These are phyloP conservation scores for Microdochium bolleyi DNA, from an alignment of 2,329 filamentous ascomycete species.

Conservation along the genomic window DNA sequence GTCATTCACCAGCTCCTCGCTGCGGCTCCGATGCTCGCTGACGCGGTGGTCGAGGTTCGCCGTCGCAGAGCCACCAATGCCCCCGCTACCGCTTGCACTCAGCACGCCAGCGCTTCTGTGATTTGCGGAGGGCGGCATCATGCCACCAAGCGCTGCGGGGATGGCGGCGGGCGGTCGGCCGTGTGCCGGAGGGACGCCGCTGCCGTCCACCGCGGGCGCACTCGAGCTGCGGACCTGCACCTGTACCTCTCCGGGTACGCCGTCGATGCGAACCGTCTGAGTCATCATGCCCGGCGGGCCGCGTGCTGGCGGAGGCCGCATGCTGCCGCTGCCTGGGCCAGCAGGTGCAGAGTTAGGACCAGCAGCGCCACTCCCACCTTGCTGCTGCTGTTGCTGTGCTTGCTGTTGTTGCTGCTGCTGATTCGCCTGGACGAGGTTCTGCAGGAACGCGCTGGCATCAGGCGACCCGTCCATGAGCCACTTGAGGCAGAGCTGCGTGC, in stretches of 20 bases:
- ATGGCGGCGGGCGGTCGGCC: neutral
- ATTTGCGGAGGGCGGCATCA: neutral
- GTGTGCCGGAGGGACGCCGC: neutral
- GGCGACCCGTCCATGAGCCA: constrained; percentile 70
- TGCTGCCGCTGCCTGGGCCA: neutral
- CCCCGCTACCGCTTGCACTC: neutral
- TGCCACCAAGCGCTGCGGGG: neutral
- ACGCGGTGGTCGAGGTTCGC: neutral
- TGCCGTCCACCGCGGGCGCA: constrained; percentile 8
- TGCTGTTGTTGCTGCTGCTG: constrained; percentile 9
- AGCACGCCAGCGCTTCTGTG: neutral
- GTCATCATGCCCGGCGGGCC: constrained; percentile 21
- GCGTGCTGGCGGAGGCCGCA: constrained; percentile 5
- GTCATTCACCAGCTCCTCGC: constrained; percentile 22
- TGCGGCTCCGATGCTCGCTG: constrained; percentile 9
- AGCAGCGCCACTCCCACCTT: constrained; percentile 12
- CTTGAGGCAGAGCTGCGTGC: constrained; percentile 81
- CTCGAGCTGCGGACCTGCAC: constrained; percentile 38
- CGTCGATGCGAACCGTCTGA: constrained; percentile 43
- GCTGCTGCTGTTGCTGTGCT: constrained; percentile 18
- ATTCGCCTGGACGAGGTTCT: constrained; percentile 44
- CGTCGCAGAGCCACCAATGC: neutral
- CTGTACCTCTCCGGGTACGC: constrained; percentile 47
- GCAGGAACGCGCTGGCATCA: constrained; percentile 64
- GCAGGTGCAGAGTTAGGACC: constrained; percentile 2